Conservation (phyloP, 164 flowering plant genomes). For the Amborella trichopoda region DNA sequence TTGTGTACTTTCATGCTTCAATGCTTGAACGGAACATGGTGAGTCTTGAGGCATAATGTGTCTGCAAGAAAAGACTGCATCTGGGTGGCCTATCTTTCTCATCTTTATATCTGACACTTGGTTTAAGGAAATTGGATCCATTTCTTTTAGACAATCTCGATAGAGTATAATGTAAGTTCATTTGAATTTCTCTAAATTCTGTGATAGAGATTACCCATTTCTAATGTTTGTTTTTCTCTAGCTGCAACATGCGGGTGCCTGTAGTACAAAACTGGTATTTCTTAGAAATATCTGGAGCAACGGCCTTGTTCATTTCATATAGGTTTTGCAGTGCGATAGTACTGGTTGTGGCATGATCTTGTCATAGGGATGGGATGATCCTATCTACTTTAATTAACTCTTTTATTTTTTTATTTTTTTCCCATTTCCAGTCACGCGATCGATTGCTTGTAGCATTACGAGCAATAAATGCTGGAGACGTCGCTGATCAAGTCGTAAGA, state of each 20-base stretch:
- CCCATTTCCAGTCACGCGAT: slow-evolving; percentile 71
- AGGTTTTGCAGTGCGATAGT: not conserved
- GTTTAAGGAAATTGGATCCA: too few relatives aligned
- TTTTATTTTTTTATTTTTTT: not conserved
- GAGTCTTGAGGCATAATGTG: too few relatives aligned
- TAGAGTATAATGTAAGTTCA: too few relatives aligned
- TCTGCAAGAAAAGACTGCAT: too few relatives aligned
- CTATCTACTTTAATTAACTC: not conserved
- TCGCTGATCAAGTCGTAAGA: slow-evolving; percentile 88
- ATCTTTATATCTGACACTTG: too few relatives aligned
- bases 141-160: too few relatives aligned
- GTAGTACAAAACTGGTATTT: not conserved
- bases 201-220: too few relatives aligned
- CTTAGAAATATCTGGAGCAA: not conserved
- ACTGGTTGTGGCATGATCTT: not conserved
- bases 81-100: too few relatives aligned
- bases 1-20: not conserved
- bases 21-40: too few relatives aligned
- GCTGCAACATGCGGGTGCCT: too few relatives aligned
- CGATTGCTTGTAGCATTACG: slow-evolving; percentile 59
- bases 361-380: not conserved
- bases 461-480: slow-evolving; percentile 95
- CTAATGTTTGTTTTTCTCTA: too few relatives aligned
- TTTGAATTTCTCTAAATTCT: too few relatives aligned
- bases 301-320: not conserved